phyloP scores from a whole-genome alignment of 116 monocot genomes.

The Papilionanthe hybrid region DNA sequence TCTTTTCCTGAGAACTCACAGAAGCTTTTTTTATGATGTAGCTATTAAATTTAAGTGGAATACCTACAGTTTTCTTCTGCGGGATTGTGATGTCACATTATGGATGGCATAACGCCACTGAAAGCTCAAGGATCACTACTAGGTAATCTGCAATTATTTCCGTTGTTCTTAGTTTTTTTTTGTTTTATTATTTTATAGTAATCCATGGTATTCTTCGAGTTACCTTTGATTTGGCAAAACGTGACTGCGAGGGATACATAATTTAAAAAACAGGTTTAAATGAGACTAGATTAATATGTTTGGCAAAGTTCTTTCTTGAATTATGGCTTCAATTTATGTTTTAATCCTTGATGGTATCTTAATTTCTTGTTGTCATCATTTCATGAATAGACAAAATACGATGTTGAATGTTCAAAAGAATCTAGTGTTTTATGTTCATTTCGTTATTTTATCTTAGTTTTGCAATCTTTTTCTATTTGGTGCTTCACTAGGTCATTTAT shows the following conservation, averaged over 20 bases:
- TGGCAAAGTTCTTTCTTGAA: no score
- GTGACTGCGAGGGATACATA: neutral
- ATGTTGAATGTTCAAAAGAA: no score
- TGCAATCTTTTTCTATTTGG: no score
- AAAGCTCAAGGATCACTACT: slow-evolving; percentile 54
- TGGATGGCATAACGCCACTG: slow-evolving; percentile 57
- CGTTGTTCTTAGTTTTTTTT: neutral
- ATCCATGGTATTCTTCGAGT: neutral
- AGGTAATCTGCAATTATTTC: slow-evolving; percentile 22
- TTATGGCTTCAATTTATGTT: no score
- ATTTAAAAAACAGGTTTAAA: neutral
- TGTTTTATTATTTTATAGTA: neutral
- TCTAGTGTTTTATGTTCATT: no score
- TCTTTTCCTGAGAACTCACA: neutral
- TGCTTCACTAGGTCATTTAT: no score
- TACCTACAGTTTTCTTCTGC: slow-evolving; percentile 60
- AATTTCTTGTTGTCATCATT: no score
- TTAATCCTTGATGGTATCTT: no score
- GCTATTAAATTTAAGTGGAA: slow-evolving; percentile 50
- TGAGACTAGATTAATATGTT: neutral
- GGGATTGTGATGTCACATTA: slow-evolving; percentile 74
- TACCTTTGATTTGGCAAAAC: neutral
- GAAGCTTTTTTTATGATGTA: slow-evolving; percentile 10
- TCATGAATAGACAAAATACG: no score
- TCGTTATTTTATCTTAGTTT: no score